A percentile compares a stretch with the other conserved stretches of the same genome.
These are phyloP conservation scores for Hypsizygus marmoreus DNA, from an alignment of 768 basidiomycete species.

Conservation along the genomic window DNA sequence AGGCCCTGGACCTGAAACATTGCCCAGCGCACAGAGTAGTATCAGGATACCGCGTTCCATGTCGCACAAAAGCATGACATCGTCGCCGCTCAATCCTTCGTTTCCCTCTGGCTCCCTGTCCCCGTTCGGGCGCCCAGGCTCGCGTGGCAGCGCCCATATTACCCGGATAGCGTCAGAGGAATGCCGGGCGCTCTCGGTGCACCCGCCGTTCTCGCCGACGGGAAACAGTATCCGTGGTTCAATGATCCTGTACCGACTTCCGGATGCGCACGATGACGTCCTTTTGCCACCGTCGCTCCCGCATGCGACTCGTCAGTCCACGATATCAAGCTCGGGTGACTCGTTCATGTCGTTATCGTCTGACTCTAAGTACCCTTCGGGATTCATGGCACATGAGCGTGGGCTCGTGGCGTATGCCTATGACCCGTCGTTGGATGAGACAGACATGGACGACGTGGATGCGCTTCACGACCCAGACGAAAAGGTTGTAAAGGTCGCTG, in stretches of 20 bases:
- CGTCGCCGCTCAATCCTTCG: constrained; percentile 20
- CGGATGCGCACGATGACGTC: constrained; percentile 27
- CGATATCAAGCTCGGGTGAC: constrained; percentile 36
- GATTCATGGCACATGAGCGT: constrained; percentile 23
- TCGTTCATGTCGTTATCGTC: constrained; percentile 53
- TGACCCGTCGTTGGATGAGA: constrained; percentile 48
- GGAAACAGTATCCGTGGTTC: constrained; percentile 22
- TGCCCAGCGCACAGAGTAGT: too few species aligned
- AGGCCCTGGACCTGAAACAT: not conserved
- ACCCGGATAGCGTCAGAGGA: constrained; percentile 23
- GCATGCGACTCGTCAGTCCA: constrained; percentile 27
- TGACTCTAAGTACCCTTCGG: constrained; percentile 68
- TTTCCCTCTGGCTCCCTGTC: constrained; percentile 12
- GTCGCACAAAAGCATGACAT: constrained; percentile 11
- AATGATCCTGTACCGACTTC: constrained; percentile 38
- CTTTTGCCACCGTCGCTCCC: constrained; percentile 35
- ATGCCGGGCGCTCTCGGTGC: constrained; percentile 16
- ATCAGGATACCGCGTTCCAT: constrained; percentile 10
- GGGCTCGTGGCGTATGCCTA: constrained; percentile 65
- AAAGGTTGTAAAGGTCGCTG: constrained; percentile 25
- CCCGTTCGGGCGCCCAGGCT: constrained; percentile 22
- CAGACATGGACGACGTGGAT: constrained; percentile 58
- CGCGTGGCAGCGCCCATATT: constrained; percentile 15
- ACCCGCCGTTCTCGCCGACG: not conserved
- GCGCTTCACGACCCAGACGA: constrained; percentile 53